These are phyloP conservation scores for Monosporascus sp. DNA, from an alignment of 2,329 filamentous ascomycete genomes.

Conservation along the genomic window DNA sequence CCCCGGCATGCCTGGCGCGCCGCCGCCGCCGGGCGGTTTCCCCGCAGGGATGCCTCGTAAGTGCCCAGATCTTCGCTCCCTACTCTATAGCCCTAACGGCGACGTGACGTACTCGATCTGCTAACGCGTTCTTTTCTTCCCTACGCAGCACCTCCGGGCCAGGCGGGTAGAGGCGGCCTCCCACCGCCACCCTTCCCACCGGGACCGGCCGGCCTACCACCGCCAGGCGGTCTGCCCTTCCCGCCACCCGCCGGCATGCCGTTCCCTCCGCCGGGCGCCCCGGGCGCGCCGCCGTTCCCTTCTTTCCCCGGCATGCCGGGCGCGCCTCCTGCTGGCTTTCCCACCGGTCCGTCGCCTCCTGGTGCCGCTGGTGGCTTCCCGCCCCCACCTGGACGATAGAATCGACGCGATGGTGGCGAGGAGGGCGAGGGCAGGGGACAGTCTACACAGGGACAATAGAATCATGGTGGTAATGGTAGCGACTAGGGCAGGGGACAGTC, in stretches of 20 bases:
- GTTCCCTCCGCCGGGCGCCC: constrained; percentile 31
- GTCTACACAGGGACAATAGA: background rate
- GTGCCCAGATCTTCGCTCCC: constrained; percentile 22
- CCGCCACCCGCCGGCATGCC: constrained; percentile 27
- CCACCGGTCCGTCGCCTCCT: constrained; percentile 32
- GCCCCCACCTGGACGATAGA: constrained; percentile 29
- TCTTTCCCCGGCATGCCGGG: constrained; percentile 37
- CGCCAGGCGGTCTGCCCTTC: constrained; percentile 31
- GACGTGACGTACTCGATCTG: background rate
- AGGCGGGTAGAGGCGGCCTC: constrained; percentile 40
- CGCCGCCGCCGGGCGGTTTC: constrained; percentile 55
- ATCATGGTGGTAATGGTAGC: background rate
- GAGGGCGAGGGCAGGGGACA: background rate
- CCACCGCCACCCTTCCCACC: constrained; percentile 41
- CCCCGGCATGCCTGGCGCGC: constrained; percentile 39
- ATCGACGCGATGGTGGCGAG: background rate
- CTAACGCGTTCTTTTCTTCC: constrained; percentile 7
- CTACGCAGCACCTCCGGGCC: constrained; percentile 43
- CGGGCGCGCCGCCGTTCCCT: constrained; percentile 46
- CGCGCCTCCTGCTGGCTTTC: constrained; percentile 33
- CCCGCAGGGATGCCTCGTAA: constrained; percentile 50
- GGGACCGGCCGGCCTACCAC: constrained; percentile 34
- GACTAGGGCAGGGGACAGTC: background rate
- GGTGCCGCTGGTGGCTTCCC: constrained; percentile 20
- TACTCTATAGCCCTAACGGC: constrained; percentile 1